phyloP scores from a whole-genome alignment of 2,329 filamentous ascomycete species.

The Claviceps sp. region DNA sequence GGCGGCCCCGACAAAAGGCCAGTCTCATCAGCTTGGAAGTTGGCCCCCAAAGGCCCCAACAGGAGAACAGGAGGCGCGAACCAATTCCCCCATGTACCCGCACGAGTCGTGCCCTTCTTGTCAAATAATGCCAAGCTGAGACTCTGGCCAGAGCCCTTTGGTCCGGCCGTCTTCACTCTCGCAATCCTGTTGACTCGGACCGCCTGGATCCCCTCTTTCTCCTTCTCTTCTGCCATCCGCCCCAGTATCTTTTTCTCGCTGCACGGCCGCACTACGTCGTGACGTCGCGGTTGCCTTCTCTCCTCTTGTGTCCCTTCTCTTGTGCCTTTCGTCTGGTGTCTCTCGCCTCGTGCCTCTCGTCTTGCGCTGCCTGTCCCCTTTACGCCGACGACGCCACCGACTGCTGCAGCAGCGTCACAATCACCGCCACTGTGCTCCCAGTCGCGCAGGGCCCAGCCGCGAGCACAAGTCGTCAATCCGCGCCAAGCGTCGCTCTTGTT shows the following conservation, averaged over 20 bases:
- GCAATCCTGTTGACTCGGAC: neutral
- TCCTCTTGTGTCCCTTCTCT: neutral
- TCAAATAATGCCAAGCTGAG: conserved; percentile 2
- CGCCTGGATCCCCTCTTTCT: neutral
- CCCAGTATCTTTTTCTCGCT: neutral
- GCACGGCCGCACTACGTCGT: neutral
- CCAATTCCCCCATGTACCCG: conserved; percentile 1
- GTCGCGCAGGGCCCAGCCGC: neutral
- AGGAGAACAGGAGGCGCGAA: conserved; percentile 1
- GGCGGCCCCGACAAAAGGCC: neutral
- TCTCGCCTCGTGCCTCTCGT: neutral
- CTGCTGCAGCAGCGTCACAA: neutral
- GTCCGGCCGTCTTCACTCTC: neutral
- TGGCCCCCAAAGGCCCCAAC: neutral
- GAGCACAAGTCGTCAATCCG: neutral
- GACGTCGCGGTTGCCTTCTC: neutral
- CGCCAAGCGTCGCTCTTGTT: neutral
- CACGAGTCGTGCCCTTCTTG: conserved; percentile 5
- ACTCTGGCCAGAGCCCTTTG: neutral
- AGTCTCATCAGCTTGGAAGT: neutral
- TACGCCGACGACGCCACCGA: neutral
- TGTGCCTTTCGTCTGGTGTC: neutral
- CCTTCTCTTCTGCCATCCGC: neutral
- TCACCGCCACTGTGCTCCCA: neutral
- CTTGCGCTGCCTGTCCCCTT: neutral